Evolutionary conservation across 2,329 filamentous ascomycete genomes (phyloP).

Genomic region (Ophiostoma himal-ulmi): DNA sequence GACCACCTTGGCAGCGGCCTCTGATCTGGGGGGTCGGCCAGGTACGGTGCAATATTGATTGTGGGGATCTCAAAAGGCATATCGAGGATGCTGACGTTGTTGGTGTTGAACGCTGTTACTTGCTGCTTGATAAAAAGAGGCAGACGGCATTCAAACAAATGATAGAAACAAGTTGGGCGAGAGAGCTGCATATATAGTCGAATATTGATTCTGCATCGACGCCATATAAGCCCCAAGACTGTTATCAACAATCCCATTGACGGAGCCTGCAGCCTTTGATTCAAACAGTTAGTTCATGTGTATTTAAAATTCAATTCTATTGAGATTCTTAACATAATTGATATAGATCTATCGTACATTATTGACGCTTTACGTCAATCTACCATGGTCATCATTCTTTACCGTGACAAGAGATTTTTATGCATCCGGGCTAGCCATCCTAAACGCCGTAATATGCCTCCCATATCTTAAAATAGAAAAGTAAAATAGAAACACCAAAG

Average conservation of each 20-base stretch:
- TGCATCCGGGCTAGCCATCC: not conserved
- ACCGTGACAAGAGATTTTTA: not conserved
- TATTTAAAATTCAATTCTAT: not conserved
- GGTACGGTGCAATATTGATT: conserved; percentile 33
- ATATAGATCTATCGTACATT: not conserved
- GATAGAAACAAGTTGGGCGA: not conserved
- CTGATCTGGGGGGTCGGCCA: conserved; percentile 31
- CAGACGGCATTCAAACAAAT: not conserved
- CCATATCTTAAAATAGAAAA: not conserved
- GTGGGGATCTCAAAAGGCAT: conserved; percentile 31
- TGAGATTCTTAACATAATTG: not conserved
- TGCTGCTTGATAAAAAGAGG: not conserved
- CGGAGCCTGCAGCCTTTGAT: not conserved
- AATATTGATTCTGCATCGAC: not conserved
- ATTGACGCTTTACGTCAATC: not conserved
- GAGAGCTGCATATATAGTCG: not conserved
- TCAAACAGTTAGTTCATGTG: too few species aligned
- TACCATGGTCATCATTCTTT: not conserved
- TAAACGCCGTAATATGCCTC: not conserved
- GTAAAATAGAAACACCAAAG: not conserved
- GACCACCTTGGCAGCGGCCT: conserved; percentile 31
- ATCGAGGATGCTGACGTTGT: not conserved
- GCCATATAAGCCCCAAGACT: not conserved
- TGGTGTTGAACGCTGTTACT: not conserved
- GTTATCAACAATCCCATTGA: not conserved